phyloP scores from a whole-genome alignment of 2,329 filamentous ascomycete genomes.

The Dendryphion nanum region DNA sequence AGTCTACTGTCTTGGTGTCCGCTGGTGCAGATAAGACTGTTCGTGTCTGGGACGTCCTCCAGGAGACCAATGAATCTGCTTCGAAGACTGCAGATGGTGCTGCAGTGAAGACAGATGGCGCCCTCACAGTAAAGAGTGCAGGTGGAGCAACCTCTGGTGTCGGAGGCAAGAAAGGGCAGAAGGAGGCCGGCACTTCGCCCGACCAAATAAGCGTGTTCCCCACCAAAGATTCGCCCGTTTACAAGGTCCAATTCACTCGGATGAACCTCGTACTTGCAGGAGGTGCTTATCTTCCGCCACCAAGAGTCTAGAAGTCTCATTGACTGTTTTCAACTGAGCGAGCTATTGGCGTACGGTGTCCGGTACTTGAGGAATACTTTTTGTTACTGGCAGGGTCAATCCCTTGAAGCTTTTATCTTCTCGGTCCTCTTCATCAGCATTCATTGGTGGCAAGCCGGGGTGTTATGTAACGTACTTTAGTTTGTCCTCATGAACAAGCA shows the following conservation, averaged over 20 bases:
- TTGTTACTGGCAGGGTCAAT: no score
- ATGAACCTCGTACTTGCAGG: conserved; percentile 93
- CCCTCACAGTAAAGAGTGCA: conserved; percentile 51
- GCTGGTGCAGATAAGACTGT: conserved; percentile 91
- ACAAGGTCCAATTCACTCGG: conserved; percentile 88
- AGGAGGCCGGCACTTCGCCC: conserved; percentile 84
- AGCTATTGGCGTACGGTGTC: not conserved
- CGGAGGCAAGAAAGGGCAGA: conserved; percentile 68
- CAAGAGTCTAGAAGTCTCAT: conserved; percentile 1
- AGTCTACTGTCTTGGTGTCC: conserved; percentile 86
- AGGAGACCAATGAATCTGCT: conserved; percentile 54
- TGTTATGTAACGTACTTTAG: no score
- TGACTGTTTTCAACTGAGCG: no score
- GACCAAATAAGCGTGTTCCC: conserved; percentile 95
- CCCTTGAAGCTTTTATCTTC: no score
- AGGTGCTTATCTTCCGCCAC: conserved; percentile 61
- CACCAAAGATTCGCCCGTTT: conserved; percentile 93
- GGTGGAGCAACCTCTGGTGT: conserved; percentile 38
- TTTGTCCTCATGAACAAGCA: no score
- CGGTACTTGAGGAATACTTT: not conserved
- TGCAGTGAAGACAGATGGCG: conserved; percentile 50
- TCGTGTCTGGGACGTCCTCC: conserved; percentile 87
- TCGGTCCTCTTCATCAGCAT: no score
- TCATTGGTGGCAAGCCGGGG: no score
- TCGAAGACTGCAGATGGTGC: conserved; percentile 52